Evolutionary conservation across 306 rosid genomes (phyloP).

Genomic region (Hippophae tibetana): DNA sequence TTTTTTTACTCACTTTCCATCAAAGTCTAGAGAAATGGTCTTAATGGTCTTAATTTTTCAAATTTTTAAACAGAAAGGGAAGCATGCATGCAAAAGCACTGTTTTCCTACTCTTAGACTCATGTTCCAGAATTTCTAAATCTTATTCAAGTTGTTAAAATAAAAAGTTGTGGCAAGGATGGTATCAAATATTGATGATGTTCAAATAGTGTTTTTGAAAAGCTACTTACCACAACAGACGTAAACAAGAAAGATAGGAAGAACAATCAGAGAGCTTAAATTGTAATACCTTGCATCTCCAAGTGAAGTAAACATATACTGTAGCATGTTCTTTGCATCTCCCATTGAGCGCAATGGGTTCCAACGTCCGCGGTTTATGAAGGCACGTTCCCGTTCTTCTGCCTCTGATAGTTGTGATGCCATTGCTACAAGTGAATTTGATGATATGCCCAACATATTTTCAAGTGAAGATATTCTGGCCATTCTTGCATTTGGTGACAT

Average conservation of each 20-base stretch:
- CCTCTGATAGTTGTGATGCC: conserved; percentile 99
- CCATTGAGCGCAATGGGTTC: conserved; percentile 98
- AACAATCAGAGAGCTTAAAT: conserved; percentile 10
- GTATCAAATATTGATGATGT: neutral
- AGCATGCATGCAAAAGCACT: too few relatives aligned
- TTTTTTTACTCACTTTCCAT: neutral
- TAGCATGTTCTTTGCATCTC: conserved; percentile 92
- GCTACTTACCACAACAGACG: neutral
- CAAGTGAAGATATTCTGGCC: conserved; percentile 89
- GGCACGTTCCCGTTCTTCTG: conserved; percentile 97
- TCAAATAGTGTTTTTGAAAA: neutral
- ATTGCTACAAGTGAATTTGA: conserved; percentile 96
- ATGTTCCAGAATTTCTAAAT: neutral
- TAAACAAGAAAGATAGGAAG: neutral
- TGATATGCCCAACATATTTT: conserved; percentile 84
- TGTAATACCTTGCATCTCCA: conserved; percentile 73
- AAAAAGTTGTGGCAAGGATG: neutral
- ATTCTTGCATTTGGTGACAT: conserved; percentile 97
- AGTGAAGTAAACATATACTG: conserved; percentile 89
- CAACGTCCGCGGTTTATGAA: conserved; percentile 95
- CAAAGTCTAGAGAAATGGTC: neutral
- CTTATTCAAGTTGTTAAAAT: neutral
- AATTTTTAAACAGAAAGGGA: too few relatives aligned
- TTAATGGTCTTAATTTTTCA: too few relatives aligned
- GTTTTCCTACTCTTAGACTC: neutral